Evolutionary conservation across 2,329 filamentous ascomycete genomes (phyloP).

Genomic region (Fusarium chaquense): DNA sequence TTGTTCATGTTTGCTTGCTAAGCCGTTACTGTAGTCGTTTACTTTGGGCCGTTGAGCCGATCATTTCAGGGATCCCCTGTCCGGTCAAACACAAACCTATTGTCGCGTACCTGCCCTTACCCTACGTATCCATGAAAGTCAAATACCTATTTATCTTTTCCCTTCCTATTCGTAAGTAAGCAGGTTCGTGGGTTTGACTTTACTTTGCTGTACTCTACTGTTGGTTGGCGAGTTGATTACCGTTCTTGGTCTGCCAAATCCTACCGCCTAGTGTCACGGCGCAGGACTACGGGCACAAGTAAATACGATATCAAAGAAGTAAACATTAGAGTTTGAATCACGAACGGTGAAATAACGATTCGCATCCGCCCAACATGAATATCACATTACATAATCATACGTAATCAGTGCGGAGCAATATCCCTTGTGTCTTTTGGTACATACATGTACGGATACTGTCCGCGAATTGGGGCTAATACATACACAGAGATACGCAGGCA

Average conservation of each 20-base stretch:
- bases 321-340: conserved; percentile 17
- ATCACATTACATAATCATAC: neutral
- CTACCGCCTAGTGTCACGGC: neutral
- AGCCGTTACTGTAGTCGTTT: conserved; percentile 27
- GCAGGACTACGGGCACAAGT: neutral
- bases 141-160: conserved; percentile 1
- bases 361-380: conserved; percentile 11
- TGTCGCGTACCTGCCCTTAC: neutral
- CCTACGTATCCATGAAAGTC: neutral
- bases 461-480: conserved; percentile 25
- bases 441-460: neutral
- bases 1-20: conserved; percentile 30
- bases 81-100: conserved; percentile 9
- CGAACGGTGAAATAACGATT: conserved; percentile 19
- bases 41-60: conserved; percentile 27
- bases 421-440: neutral
- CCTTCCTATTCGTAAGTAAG: neutral
- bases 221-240: conserved; percentile 14
- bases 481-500: neutral
- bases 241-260: conserved; percentile 7
- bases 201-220: neutral
- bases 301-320: neutral
- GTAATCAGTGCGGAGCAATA: conserved; percentile 1
- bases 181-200: neutral
- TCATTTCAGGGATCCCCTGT: conserved; percentile 22